Evolutionary conservation across 2,329 filamentous ascomycete species (phyloP).

Genomic region (Calycina herbarum): DNA sequence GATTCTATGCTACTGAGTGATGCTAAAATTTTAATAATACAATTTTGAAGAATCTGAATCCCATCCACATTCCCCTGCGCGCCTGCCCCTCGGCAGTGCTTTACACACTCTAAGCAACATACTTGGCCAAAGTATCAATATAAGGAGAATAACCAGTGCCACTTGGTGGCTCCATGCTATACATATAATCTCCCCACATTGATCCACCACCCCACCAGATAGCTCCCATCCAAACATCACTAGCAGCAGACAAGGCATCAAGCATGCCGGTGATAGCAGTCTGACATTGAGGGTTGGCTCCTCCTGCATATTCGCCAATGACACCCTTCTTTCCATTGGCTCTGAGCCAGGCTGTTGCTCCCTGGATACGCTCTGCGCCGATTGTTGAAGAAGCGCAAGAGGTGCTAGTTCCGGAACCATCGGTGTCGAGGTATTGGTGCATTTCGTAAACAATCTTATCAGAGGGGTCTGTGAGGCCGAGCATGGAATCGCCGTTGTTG

Average conservation of each 20-base stretch:
- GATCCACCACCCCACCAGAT: slow-evolving; percentile 56
- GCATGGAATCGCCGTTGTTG: slow-evolving; percentile 42
- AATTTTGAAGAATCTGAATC: background rate
- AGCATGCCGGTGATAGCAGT: slow-evolving; percentile 51
- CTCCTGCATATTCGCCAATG: slow-evolving; percentile 56
- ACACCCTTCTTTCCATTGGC: slow-evolving; percentile 52
- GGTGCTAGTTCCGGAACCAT: slow-evolving; percentile 51
- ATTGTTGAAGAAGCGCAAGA: slow-evolving; percentile 54
- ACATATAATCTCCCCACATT: slow-evolving; percentile 41
- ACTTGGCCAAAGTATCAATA: background rate
- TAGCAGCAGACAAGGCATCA: slow-evolving; percentile 47
- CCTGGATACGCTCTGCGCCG: slow-evolving; percentile 49
- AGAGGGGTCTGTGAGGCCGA: slow-evolving; percentile 50
- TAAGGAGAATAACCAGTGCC: background rate
- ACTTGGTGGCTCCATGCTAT: slow-evolving; percentile 46
- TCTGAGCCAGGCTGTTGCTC: slow-evolving; percentile 54
- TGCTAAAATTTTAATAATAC: background rate
- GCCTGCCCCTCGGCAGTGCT: background rate
- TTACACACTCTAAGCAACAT: background rate
- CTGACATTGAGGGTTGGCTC: slow-evolving; percentile 50
- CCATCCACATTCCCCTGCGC: background rate
- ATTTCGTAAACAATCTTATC: slow-evolving; percentile 60
- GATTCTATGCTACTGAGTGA: too few species aligned
- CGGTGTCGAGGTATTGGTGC: slow-evolving; percentile 61
- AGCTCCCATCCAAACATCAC: slow-evolving; percentile 51